Evolutionary conservation across 164 flowering plant genomes (phyloP).

Genomic region (Chimonanthus salicifolius): DNA sequence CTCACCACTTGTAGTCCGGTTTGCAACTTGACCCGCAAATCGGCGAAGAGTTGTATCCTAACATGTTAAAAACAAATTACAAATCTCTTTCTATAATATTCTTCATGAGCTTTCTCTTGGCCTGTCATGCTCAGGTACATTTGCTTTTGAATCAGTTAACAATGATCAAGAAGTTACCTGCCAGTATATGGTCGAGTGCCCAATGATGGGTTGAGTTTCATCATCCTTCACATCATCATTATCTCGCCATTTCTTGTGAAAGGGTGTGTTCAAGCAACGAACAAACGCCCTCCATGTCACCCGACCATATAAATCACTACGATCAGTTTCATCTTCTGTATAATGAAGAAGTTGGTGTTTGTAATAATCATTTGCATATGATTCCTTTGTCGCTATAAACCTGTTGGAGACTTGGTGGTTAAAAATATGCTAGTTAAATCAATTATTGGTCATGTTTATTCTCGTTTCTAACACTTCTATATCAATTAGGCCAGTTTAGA

Average conservation of each 20-base stretch:
- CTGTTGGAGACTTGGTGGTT: background rate
- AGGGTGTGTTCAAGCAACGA: constrained; percentile 28
- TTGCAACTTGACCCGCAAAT: constrained; percentile 18
- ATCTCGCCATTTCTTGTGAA: constrained; percentile 19
- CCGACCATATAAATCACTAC: constrained; percentile 22
- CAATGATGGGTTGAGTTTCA: constrained; percentile 19
- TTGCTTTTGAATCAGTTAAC: background rate
- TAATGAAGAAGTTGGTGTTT: constrained; percentile 26
- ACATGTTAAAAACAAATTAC: no score
- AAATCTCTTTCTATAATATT: no score
- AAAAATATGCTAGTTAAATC: background rate
- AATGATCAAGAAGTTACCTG: background rate
- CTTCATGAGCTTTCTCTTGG: no score
- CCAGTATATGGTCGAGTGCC: constrained; percentile 14
- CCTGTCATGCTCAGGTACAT: no score
- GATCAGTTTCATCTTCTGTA: constrained; percentile 25
- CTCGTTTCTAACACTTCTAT: no score
- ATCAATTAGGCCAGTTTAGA: no score
- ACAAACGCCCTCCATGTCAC: constrained; percentile 24
- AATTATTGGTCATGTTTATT: background rate
- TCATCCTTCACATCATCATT: constrained; percentile 17
- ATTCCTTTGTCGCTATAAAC: constrained; percentile 27
- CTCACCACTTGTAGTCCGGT: constrained; percentile 15
- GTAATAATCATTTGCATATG: constrained; percentile 30
- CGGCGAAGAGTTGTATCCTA: constrained; percentile 16